phyloP scores from a whole-genome alignment of 371 early-diverging fungal species.

The Rhizopus stolonifer region DNA sequence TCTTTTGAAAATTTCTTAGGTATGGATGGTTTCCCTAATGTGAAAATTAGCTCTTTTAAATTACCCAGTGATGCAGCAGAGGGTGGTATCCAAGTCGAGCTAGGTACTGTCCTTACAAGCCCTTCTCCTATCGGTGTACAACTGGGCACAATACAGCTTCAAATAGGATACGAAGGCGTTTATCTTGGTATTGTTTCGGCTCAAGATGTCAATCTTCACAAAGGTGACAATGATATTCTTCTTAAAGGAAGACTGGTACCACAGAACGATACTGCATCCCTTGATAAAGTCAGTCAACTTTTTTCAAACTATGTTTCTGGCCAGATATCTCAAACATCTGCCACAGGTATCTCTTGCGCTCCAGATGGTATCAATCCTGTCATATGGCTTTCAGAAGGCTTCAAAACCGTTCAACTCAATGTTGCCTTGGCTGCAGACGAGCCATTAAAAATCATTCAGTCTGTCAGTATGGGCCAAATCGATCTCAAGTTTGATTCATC shows the following conservation, averaged over 20 bases:
- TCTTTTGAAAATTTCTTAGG: too few species aligned
- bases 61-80: constrained; percentile 59
- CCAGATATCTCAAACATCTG: constrained; percentile 47
- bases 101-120: constrained; percentile 55
- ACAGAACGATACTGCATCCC: constrained; percentile 46
- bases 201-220: constrained; percentile 41
- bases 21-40: constrained; percentile 58
- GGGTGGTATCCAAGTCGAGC: constrained; percentile 57
- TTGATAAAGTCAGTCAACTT: constrained; percentile 47
- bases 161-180: constrained; percentile 52
- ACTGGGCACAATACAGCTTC: constrained; percentile 57
- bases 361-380: constrained; percentile 60
- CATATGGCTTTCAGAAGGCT: constrained; percentile 58
- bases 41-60: constrained; percentile 54
- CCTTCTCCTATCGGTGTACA: constrained; percentile 63
- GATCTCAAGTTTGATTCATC: constrained; percentile 49
- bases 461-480: constrained; percentile 54
- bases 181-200: constrained; percentile 53
- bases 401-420: constrained; percentile 52
- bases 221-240: constrained; percentile 51
- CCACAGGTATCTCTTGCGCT: constrained; percentile 56
- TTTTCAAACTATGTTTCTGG: constrained; percentile 61
- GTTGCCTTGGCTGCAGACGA: constrained; percentile 47
- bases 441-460: constrained; percentile 53
- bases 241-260: constrained; percentile 54